Evolutionary conservation across 345 rosid genomes (phyloP), one percentile per base, ranked within the genome.

Genomic region (Microcos paniculata): DNA sequence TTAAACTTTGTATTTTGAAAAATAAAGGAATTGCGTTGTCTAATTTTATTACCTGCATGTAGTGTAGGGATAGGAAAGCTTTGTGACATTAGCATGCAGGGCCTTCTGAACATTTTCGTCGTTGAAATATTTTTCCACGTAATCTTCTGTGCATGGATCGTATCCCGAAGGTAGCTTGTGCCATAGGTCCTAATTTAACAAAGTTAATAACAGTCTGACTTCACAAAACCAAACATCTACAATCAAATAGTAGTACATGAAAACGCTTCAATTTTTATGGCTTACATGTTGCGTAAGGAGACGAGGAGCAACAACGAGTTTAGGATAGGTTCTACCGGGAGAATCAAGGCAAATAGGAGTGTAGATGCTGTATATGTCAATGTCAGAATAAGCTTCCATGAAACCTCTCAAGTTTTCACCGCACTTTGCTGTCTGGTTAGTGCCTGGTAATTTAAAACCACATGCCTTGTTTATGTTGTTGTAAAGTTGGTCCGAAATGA

Each of bases 281-380:
- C 76, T 73, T 82, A 81, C 83, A 73, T 79, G 79, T 63, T 24
- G 70, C 9, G 53, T 6, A 48, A 82, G 82, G 48, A 80, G 85
- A 72, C 56, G 84, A 77, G 85, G 85, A 53, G 86, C 80, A 5
- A 72, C 73, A 3, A 48, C 13, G 76, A 81, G 81, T 69, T 80
- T 82, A 4, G 85, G 74, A 8, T 80, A 43, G 8, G 57, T 46
- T 8, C 42, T 30, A 8, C 28, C 8, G 11, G 33, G 7, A 68
- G 62, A 63, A 38, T 46, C 10, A 51, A 82, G 81, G 78, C 97
- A 92, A 51, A 84, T 73, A 0, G 93, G 97, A 11, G 88, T 70
- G 38, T 90, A 90, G 72, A 90, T 85, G 80, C 91, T 89, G 84
- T 89, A 90, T 46, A 92, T 85, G 77, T 92, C 91, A 61, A 92